Percentiles rank a stretch among this genome's conserved stretches.
Evolutionary conservation across 2,329 filamentous ascomycete species (phyloP).

Genomic region (Stemphylium vesicarium): DNA sequence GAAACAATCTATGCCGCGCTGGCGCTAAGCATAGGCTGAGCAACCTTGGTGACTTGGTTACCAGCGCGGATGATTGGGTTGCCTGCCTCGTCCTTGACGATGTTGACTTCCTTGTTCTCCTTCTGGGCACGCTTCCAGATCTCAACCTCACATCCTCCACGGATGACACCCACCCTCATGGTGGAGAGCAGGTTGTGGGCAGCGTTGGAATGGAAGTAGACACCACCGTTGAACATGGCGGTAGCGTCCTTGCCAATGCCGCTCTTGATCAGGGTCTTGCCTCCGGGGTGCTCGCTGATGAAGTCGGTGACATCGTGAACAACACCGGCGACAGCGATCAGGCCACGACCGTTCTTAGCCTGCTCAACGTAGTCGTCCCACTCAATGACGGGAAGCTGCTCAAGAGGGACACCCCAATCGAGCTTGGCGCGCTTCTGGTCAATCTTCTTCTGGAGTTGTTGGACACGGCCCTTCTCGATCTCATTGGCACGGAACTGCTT

Average conservation of each 20-base stretch:
- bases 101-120: conserved; percentile 73
- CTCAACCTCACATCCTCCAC: conserved; percentile 52
- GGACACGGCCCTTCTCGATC: conserved; percentile 53
- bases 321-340: conserved; percentile 51
- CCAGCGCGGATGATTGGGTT: conserved; percentile 86
- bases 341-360: conserved; percentile 50
- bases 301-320: conserved; percentile 53
- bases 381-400: conserved; percentile 53
- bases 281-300: conserved; percentile 53
- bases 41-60: conserved; percentile 81
- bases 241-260: conserved; percentile 53
- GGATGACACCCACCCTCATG: conserved; percentile 48
- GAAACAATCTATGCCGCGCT: conserved; percentile 71
- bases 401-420: conserved; percentile 53
- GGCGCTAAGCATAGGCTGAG: conserved; percentile 79
- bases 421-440: conserved; percentile 53
- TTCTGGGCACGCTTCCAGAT: conserved; percentile 54
- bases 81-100: conserved; percentile 80
- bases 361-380: conserved; percentile 55
- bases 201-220: conserved; percentile 52
- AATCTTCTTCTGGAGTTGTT: conserved; percentile 55
- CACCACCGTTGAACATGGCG: conserved; percentile 54
- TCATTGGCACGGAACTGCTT: conserved; percentile 55
- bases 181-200: conserved; percentile 45
- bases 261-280: conserved; percentile 51